Conservation (phyloP, 148 eudicot species). For the Selenicereus undatus region DNA sequence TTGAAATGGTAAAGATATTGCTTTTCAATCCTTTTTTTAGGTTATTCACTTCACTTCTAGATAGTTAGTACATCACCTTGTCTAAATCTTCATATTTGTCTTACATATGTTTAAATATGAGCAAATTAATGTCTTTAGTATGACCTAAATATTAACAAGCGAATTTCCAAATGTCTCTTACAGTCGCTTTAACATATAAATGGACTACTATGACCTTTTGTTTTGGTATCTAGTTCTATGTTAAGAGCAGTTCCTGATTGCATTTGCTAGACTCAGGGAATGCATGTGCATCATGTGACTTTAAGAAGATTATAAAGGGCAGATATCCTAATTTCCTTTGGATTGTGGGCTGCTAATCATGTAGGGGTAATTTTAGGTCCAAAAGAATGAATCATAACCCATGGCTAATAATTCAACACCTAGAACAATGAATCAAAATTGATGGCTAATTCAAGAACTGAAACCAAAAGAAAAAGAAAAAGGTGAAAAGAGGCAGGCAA, state of each 20-base stretch:
- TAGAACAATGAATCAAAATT: too few species aligned
- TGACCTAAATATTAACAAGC: not conserved
- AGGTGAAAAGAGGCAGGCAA: too few species aligned
- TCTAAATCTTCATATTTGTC: not conserved
- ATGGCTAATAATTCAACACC: too few species aligned
- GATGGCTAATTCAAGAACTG: too few species aligned
- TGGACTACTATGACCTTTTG: not conserved
- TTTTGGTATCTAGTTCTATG: not conserved
- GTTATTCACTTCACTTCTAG: not conserved
- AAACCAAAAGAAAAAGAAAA: too few species aligned
- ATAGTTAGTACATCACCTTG: not conserved
- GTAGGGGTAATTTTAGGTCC: too few species aligned
- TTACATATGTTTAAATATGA: not conserved
- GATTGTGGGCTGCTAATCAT: not conserved
- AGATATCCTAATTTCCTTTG: not conserved
- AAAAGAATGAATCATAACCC: too few species aligned
- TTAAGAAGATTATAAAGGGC: not conserved
- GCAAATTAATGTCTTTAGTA: not conserved
- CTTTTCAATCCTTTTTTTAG: not conserved
- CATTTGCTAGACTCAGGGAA: not conserved
- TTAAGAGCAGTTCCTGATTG: not conserved
- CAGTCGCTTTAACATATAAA: not conserved
- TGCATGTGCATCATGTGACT: too few species aligned
- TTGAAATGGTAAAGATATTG: constrained; percentile 52
- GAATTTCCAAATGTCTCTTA: not conserved